These are phyloP conservation scores for Desmodesmus armatus DNA, from an alignment of 139 green algal species.

Conservation along the genomic window DNA sequence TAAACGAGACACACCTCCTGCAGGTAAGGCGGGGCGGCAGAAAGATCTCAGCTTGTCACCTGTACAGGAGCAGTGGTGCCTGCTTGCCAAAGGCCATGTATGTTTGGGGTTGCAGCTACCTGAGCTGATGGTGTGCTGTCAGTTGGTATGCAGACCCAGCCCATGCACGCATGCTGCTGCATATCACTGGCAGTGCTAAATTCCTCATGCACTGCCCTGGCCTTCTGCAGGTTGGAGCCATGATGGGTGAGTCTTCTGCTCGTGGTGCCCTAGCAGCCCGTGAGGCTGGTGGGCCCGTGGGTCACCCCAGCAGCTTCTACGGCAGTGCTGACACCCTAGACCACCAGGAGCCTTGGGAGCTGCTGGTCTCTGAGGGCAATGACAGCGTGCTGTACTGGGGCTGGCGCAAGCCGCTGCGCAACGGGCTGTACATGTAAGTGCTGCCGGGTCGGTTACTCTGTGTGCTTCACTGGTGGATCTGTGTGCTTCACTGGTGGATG, in stretches of 20 bases:
- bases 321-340: constrained; percentile 46
- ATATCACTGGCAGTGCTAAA: too few species aligned
- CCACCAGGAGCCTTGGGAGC: constrained; percentile 60
- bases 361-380: constrained; percentile 50
- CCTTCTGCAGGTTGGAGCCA: constrained; percentile 72
- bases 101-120: too few species aligned
- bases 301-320: constrained; percentile 52
- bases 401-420: constrained; percentile 70
- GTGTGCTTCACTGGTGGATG: not conserved
- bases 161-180: too few species aligned
- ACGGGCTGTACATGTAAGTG: constrained; percentile 72
- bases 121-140: too few species aligned
- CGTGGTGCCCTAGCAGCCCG: constrained; percentile 38
- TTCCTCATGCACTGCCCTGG: too few species aligned
- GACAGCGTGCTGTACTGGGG: constrained; percentile 67
- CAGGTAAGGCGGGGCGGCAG: too few species aligned
- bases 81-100: too few species aligned
- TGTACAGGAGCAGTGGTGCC: too few species aligned
- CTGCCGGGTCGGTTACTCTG: too few species aligned
- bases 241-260: constrained; percentile 58
- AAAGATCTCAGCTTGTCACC: too few species aligned
- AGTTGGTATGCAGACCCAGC: too few species aligned
- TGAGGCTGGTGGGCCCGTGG: constrained; percentile 47
- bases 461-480: not conserved
- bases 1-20: constrained; percentile 74